A percentile compares a stretch with the other conserved stretches of the same genome.
These are phyloP conservation scores for Cyclotella baltica DNA, from an alignment of 108 stramenopile genomes.

Conservation along the genomic window DNA sequence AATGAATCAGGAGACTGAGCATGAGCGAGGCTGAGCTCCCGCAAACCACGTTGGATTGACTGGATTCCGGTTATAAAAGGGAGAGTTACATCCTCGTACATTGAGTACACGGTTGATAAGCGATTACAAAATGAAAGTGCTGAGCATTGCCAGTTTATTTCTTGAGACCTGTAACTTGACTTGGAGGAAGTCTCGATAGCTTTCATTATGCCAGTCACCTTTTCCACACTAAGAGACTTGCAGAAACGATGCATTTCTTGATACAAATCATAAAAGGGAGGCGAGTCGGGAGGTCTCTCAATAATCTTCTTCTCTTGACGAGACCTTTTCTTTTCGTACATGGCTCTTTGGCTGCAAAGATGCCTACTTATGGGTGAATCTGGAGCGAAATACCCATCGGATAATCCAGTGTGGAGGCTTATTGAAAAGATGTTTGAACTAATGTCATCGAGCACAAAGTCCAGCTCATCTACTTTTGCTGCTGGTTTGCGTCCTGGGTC, in stretches of 20 bases:
- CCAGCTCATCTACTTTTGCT: constrained; percentile 75
- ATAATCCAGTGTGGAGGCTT: constrained; percentile 66
- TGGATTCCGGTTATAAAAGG: constrained; percentile 72
- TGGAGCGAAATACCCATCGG: constrained; percentile 60
- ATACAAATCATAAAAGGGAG: constrained; percentile 78
- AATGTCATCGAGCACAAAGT: constrained; percentile 53
- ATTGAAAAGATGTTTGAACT: constrained; percentile 60
- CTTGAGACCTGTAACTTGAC: constrained; percentile 42
- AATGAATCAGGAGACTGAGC: constrained; percentile 17
- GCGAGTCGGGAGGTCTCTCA: constrained; percentile 69
- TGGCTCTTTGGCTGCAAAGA: constrained; percentile 24
- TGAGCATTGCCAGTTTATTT: constrained; percentile 82
- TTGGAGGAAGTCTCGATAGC: constrained; percentile 17
- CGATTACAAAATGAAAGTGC: constrained; percentile 75
- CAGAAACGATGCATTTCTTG: constrained; percentile 78
- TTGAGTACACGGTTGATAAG: constrained; percentile 56
- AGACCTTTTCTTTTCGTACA: constrained; percentile 37
- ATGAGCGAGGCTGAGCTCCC: constrained; percentile 43
- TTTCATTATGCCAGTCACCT: constrained; percentile 56
- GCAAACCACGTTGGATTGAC: constrained; percentile 69
- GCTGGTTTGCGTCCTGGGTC: constrained; percentile 92
- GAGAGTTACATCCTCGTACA: constrained; percentile 84
- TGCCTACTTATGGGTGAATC: constrained; percentile 18
- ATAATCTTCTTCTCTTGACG: constrained; percentile 75
- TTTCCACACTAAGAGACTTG: constrained; percentile 47